Conservation (phyloP, 176 grass and related monocot genomes). For the Avena atlantica region DNA sequence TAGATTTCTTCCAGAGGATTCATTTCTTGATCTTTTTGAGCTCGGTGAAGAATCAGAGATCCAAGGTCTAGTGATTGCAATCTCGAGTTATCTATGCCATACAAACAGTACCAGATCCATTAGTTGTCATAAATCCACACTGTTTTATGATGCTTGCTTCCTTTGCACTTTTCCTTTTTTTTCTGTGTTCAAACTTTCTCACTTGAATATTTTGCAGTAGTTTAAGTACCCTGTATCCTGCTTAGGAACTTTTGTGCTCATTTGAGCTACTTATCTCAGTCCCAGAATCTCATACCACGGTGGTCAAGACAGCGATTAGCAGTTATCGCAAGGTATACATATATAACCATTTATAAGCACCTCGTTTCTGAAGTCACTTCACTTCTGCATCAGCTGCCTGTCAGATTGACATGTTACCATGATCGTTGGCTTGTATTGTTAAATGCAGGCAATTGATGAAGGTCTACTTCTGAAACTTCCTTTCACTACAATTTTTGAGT, state of each 20-base stretch:
- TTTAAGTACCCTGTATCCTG: constrained; percentile 15
- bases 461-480: constrained; percentile 83
- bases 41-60: constrained; percentile 72
- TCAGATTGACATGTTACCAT: constrained; percentile 21
- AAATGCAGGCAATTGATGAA: constrained; percentile 71
- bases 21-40: constrained; percentile 80
- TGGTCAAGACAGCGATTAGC: constrained; percentile 73
- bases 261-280: constrained; percentile 53
- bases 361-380: neutral
- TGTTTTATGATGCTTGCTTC: constrained; percentile 6
- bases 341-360: neutral
- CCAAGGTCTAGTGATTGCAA: constrained; percentile 64
- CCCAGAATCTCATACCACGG: constrained; percentile 56
- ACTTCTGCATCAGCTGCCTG: constrained; percentile 13
- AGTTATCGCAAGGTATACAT: constrained; percentile 66
- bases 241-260: constrained; percentile 31
- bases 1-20: constrained; percentile 84
- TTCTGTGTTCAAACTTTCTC: neutral
- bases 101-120: neutral
- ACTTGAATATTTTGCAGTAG: neutral
- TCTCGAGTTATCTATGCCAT: constrained; percentile 33
- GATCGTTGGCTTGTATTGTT: constrained; percentile 30
- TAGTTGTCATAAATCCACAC: neutral
- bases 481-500: constrained; percentile 96
- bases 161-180: neutral